Evolutionary conservation across 768 basidiomycete genomes (phyloP).

Genomic region (Dendrothele bispora): DNA sequence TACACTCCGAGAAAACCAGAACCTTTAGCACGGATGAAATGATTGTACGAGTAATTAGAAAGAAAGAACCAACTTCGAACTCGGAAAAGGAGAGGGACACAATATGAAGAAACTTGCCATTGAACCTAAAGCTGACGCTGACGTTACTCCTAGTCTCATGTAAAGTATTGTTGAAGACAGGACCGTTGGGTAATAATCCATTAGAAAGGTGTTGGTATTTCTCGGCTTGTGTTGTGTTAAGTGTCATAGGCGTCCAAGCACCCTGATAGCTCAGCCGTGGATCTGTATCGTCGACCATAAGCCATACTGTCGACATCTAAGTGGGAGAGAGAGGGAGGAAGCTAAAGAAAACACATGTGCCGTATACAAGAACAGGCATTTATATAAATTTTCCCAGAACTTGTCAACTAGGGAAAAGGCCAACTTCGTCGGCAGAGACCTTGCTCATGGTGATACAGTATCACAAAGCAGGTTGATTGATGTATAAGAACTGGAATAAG

Average conservation of each 20-base stretch:
- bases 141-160: constrained; percentile 1
- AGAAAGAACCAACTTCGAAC: neutral
- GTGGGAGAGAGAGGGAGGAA: neutral
- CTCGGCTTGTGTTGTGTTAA: too few relatives aligned
- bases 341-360: too few relatives aligned
- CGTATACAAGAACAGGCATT: too few relatives aligned
- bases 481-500: too few relatives aligned
- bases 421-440: too few relatives aligned
- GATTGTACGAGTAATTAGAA: neutral
- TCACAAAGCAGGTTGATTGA: too few relatives aligned
- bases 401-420: too few relatives aligned
- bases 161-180: constrained; percentile 2
- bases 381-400: too few relatives aligned
- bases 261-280: neutral
- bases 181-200: too few relatives aligned
- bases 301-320: constrained; percentile 2
- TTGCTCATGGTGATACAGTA: too few relatives aligned
- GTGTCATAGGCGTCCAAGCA: neutral
- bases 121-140: constrained; percentile 3
- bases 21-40: too few relatives aligned
- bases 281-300: constrained; percentile 6
- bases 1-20: constrained; percentile 2
- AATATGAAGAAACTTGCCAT: constrained; percentile 2
- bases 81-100: neutral
- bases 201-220: too few relatives aligned